Base-by-base conservation (phyloP, 192 early-diverging fungal species). In the Coemansia sp. region DNA sequence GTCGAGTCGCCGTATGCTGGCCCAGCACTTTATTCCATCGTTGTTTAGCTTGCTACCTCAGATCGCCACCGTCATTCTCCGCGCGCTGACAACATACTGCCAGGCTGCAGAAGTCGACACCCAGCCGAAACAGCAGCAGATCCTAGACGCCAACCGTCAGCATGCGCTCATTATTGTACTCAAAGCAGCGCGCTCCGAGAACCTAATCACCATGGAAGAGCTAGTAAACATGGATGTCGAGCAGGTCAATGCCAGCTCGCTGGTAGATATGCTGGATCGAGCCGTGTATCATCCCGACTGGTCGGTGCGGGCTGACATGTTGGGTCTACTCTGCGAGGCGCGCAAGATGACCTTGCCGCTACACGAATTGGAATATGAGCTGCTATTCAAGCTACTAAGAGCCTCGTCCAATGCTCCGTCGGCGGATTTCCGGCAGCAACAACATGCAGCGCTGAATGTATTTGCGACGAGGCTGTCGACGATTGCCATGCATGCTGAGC, bases 291-390 rank as follows among this genome's bases (percentile, higher is more conserved):
- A 94, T 70, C 85, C 85, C 1, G 93, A 94, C 62, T 66, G 72
- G 48, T 86, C 88, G 27, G 84, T 95, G 37, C 89, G 95, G 4
- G 85, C 88, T 10, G 93, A 96, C 57, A 89, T 90, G 4, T 70
- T 94, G 19, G 91, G 91, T 4, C 84, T 96, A 9, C 75, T 96
- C 9, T 94, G 93, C 68, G 95, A 95, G 63, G 87, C 92, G 3
- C 79, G 87, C 51, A 87, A 89, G n/a, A 81, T 87, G 17, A 86
- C 90, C 0, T 83, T 85, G 10, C 86, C 88, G 35, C 84, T 91
- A 27, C 86, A 84, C 24, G 63, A 62, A 8, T 76, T 83, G 13
- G 93, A 96, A 67, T 67, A 90, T n/a, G 69, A 81, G 0, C 73
- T 92, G 59, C 51, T 96, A 31, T 87, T 88, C 62, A 64, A 75